Evolutionary conservation across 495 filamentous ascomycete genomes (phyloP).

Genomic region (Cryomyces minteri): DNA sequence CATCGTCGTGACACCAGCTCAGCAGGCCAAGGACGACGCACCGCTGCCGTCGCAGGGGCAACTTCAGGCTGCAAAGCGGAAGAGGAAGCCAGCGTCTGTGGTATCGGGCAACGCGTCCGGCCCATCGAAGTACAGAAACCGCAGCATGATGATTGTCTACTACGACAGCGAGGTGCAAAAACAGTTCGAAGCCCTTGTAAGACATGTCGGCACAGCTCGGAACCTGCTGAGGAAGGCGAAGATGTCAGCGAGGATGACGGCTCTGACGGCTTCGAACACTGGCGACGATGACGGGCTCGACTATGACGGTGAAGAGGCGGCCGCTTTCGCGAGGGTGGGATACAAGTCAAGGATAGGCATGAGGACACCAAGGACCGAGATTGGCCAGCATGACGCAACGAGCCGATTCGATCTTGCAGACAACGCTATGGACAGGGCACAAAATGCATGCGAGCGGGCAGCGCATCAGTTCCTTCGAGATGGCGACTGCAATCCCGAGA

Average conservation of each 20-base stretch:
- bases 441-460: slow-evolving; percentile 63
- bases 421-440: slow-evolving; percentile 56
- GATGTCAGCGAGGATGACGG: slow-evolving; percentile 42
- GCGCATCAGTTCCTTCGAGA: slow-evolving; percentile 76
- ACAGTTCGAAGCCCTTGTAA: slow-evolving; percentile 61
- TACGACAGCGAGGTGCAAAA: slow-evolving; percentile 78
- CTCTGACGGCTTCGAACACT: slow-evolving; percentile 29
- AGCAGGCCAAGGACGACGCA: background rate
- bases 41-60: background rate
- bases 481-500: slow-evolving; percentile 59
- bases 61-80: slow-evolving; percentile 25
- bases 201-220: slow-evolving; percentile 57
- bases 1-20: background rate
- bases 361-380: background rate
- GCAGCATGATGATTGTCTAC: slow-evolving; percentile 69
- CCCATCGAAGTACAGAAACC: slow-evolving; percentile 51
- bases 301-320: slow-evolving; percentile 16
- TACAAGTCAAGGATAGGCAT: background rate
- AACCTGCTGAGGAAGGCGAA: slow-evolving; percentile 72
- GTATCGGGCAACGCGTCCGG: slow-evolving; percentile 27
- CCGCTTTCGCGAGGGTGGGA: slow-evolving; percentile 2
- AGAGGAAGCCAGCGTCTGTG: slow-evolving; percentile 40
- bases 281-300: slow-evolving; percentile 16
- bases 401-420: slow-evolving; percentile 48
- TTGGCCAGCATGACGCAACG: slow-evolving; percentile 5